Evolutionary conservation across 176 grass and related monocot species (phyloP).

Genomic region (Aegilops longissima): DNA sequence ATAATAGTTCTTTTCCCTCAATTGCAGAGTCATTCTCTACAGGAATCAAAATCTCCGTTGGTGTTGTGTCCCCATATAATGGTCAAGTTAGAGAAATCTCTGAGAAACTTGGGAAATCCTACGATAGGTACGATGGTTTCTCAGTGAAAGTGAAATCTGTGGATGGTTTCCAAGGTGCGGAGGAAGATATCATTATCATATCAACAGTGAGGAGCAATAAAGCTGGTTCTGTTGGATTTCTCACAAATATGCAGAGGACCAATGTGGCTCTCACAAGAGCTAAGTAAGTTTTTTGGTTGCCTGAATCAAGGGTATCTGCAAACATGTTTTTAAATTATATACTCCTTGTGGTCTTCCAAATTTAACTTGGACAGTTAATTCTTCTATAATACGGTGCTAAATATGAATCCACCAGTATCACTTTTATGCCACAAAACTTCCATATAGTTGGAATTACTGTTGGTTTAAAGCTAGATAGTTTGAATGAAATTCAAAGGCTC

Average conservation of each 20-base stretch:
- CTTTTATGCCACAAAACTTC: not conserved
- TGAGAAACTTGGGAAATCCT: slow-evolving; percentile 34
- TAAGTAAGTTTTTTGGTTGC: too few relatives aligned
- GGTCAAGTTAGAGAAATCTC: slow-evolving; percentile 44
- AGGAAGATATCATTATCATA: slow-evolving; percentile 60
- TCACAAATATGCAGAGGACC: too few relatives aligned
- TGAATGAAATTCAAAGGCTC: not conserved
- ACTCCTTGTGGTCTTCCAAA: not conserved
- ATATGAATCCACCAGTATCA: not conserved
- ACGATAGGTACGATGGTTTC: slow-evolving; percentile 7
- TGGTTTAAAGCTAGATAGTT: not conserved
- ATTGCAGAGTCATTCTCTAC: slow-evolving; percentile 34
- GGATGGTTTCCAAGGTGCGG: slow-evolving; percentile 62
- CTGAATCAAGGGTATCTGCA: too few relatives aligned
- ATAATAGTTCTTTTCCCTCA: too few relatives aligned
- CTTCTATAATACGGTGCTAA: not conserved
- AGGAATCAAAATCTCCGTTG: slow-evolving; percentile 41
- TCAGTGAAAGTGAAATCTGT: slow-evolving; percentile 42
- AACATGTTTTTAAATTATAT: not conserved
- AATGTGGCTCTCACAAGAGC: too few relatives aligned
- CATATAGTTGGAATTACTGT: not conserved
- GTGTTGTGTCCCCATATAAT: slow-evolving; percentile 48
- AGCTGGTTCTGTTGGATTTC: slow-evolving; percentile 48
- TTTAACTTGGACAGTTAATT: not conserved
- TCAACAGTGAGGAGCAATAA: slow-evolving; percentile 53